Percentiles rank a stretch among this genome's conserved stretches.
Evolutionary conservation across 1,139 yeast species (phyloP).

Genomic region (Pichia sp.): DNA sequence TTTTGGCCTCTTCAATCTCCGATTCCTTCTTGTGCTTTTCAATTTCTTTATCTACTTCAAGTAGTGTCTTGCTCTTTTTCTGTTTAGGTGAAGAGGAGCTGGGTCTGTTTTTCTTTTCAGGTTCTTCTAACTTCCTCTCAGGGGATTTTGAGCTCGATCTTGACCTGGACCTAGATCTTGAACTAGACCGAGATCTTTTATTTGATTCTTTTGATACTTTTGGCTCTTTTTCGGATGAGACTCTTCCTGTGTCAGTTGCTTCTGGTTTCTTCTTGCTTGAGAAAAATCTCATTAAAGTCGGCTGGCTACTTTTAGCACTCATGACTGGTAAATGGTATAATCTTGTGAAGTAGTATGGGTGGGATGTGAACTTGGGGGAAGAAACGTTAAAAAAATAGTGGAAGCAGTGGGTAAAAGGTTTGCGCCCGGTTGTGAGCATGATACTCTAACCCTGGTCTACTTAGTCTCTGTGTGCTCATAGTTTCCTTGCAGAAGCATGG

Average conservation of each 20-base stretch:
- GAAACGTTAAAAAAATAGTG: neutral
- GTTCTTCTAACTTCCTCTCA: neutral
- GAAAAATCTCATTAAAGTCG: conserved; percentile 19
- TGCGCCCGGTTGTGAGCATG: neutral
- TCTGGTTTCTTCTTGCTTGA: conserved; percentile 9
- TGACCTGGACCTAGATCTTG: conserved; percentile 11
- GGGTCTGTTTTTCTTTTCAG: neutral
- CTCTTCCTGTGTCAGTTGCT: neutral
- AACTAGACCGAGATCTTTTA: neutral
- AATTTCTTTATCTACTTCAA: conserved; percentile 17
- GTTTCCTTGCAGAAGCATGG: neutral
- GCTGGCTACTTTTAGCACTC: conserved; percentile 11
- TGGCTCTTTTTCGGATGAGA: neutral
- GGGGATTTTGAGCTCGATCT: conserved; percentile 8
- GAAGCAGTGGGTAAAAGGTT: neutral
- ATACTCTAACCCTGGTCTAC: neutral
- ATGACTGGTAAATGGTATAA: neutral
- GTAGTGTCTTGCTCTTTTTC: conserved; percentile 7
- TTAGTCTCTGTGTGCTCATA: too few relatives aligned
- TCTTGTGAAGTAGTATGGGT: neutral
- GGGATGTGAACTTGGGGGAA: neutral
- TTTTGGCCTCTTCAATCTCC: conserved; percentile 26
- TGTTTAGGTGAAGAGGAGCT: conserved; percentile 1
- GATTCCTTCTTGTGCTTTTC: conserved; percentile 19
- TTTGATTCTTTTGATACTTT: conserved; percentile 4